Conservation (phyloP, 2,329 filamentous ascomycete genomes). For the Penicillium sp. region DNA sequence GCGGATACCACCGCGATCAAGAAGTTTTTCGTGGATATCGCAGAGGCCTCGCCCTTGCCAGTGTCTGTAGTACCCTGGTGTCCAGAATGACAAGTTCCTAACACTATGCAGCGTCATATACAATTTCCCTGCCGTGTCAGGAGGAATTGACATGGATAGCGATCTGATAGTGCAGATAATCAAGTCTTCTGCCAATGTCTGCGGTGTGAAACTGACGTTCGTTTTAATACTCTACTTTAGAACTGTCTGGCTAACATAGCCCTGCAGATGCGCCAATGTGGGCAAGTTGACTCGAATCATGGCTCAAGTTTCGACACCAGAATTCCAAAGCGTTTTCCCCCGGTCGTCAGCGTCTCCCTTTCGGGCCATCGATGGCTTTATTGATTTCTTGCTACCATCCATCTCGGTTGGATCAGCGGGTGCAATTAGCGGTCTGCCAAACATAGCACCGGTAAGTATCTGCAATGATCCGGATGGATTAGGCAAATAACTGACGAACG, state of each 20-base stretch:
- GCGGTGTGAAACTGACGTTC: neutral
- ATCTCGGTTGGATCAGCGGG: neutral
- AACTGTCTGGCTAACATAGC: neutral
- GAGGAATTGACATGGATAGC: slow-evolving; percentile 1
- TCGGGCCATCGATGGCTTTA: neutral
- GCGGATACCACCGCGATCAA: neutral
- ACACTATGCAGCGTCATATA: neutral
- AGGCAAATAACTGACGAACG: neutral
- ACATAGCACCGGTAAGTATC: neutral
- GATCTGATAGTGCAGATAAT: neutral
- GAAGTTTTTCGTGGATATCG: neutral
- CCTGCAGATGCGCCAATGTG: neutral
- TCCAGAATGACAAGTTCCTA: neutral
- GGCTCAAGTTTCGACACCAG: neutral
- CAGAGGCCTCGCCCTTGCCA: neutral
- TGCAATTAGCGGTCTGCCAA: neutral
- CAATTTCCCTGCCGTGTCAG: neutral
- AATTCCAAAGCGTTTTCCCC: neutral
- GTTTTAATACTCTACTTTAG: neutral
- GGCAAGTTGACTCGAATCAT: slow-evolving; percentile 1
- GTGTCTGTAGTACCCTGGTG: neutral
- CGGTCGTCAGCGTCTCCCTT: neutral
- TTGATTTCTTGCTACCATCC: neutral
- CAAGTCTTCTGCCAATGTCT: neutral
- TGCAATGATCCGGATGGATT: neutral